Percentiles rank a stretch among this genome's conserved stretches.
Evolutionary conservation across 306 rosid species (phyloP).

Genomic region (Psophocarpus tetragonolobus): DNA sequence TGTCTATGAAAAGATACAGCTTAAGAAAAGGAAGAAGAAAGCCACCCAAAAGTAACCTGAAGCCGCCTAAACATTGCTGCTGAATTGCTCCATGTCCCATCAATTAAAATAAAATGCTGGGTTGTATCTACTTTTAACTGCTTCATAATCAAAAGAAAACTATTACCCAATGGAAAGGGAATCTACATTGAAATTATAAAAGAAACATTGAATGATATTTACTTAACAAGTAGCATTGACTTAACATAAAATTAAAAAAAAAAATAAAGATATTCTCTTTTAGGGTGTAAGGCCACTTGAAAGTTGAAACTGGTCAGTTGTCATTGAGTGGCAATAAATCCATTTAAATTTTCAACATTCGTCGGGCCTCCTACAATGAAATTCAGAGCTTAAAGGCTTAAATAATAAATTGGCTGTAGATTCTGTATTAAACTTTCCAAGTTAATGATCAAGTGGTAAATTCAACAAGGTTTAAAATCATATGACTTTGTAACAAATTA

Average conservation of each 20-base stretch:
- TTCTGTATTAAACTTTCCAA: not conserved
- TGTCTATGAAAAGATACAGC: not conserved
- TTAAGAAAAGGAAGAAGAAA: conserved; percentile 32
- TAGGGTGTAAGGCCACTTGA: not conserved
- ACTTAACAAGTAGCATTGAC: not conserved
- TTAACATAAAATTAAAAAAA: not conserved
- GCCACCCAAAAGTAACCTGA: conserved; percentile 55
- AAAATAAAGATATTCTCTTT: not conserved
- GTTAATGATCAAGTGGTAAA: not conserved
- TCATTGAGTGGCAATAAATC: conserved; percentile 22
- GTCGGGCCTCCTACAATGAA: not conserved
- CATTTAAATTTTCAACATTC: not conserved
- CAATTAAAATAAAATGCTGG: conserved; percentile 85
- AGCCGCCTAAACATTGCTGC: conserved; percentile 93
- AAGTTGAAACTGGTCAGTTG: not conserved
- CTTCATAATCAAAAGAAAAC: conserved; percentile 45
- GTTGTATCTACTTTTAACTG: conserved; percentile 60
- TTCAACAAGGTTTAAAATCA: conserved; percentile 9
- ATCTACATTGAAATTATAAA: conserved; percentile 21
- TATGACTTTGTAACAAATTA: not conserved
- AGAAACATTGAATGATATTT: conserved; percentile 14
- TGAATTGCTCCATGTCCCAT: conserved; percentile 99
- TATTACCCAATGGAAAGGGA: conserved; percentile 40
- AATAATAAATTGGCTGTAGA: conserved; percentile 1
- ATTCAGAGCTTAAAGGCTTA: not conserved